Evolutionary conservation across 2,329 filamentous ascomycete genomes (phyloP).

Genomic region (Ophiocordyceps australis): DNA sequence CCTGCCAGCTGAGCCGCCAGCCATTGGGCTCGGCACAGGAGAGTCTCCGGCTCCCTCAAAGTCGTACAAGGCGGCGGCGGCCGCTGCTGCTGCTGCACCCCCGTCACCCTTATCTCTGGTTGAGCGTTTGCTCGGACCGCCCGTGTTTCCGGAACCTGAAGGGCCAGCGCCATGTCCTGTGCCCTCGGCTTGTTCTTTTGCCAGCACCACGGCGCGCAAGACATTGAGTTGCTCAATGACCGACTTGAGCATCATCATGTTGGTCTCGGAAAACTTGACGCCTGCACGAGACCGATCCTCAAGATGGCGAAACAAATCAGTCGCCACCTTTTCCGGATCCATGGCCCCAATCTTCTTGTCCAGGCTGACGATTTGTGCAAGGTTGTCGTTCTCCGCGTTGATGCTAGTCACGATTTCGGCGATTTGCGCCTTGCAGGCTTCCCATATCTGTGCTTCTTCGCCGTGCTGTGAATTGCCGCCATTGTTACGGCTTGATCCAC

Average conservation of each 20-base stretch:
- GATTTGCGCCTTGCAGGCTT: slow-evolving; percentile 18
- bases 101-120: slow-evolving; percentile 10
- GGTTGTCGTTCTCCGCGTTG: slow-evolving; percentile 22
- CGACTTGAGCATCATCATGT: slow-evolving; percentile 15
- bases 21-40: slow-evolving; percentile 24
- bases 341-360: slow-evolving; percentile 21
- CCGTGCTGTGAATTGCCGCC: slow-evolving; percentile 19
- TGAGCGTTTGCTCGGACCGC: slow-evolving; percentile 7
- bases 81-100: no score
- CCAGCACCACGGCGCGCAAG: slow-evolving; percentile 21
- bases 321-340: slow-evolving; percentile 17
- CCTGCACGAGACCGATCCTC: slow-evolving; percentile 22
- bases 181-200: slow-evolving; percentile 22
- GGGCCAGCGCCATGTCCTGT: no score
- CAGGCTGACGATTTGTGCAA: slow-evolving; percentile 17
- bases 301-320: slow-evolving; percentile 20
- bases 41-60: slow-evolving; percentile 26
- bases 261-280: slow-evolving; percentile 20
- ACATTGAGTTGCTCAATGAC: slow-evolving; percentile 24
- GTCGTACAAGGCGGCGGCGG: slow-evolving; percentile 20
- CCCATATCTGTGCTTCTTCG: slow-evolving; percentile 25
- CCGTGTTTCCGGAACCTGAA: slow-evolving; percentile 7
- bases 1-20: slow-evolving; percentile 3
- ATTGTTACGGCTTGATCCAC: slow-evolving; percentile 24
- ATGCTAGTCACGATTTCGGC: slow-evolving; percentile 19